A percentile compares a stretch with the other conserved stretches of the same genome.
Conservation (phyloP, 352 stramenopile genomes). For the Plasmopara viticola region DNA sequence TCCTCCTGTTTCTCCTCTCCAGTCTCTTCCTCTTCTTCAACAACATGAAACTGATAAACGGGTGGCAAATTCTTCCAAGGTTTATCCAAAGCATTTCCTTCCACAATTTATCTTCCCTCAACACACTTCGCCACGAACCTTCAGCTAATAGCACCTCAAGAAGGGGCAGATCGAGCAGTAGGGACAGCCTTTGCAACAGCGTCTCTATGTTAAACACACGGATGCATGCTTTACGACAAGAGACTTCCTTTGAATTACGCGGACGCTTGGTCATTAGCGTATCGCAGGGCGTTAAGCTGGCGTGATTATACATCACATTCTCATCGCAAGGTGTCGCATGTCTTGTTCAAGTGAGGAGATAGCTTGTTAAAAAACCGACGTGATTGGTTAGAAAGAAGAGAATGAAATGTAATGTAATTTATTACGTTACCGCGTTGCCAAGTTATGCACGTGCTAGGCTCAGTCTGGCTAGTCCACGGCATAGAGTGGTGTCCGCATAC, state of each 20-base stretch:
- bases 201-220: slow-evolving; percentile 30
- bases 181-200: slow-evolving; percentile 22
- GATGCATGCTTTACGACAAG: slow-evolving; percentile 1
- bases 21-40: no score
- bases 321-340: slow-evolving; percentile 6
- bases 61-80: slow-evolving; percentile 21
- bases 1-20: no score
- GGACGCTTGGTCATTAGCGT: neutral
- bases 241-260: slow-evolving; percentile 17
- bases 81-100: slow-evolving; percentile 12
- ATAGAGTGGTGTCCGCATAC: no score
- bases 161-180: slow-evolving; percentile 26
- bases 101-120: slow-evolving; percentile 25
- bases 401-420: no score
- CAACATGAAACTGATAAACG: slow-evolving; percentile 6
- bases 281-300: neutral
- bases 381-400: no score
- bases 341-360: no score
- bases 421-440: no score
- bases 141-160: slow-evolving; percentile 25
- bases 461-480: no score
- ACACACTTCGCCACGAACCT: slow-evolving; percentile 16
- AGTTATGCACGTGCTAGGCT: no score
- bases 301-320: slow-evolving; percentile 12
- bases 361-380: no score